Evolutionary conservation across 345 rosid species (phyloP).

Genomic region (Trapa incisa): DNA sequence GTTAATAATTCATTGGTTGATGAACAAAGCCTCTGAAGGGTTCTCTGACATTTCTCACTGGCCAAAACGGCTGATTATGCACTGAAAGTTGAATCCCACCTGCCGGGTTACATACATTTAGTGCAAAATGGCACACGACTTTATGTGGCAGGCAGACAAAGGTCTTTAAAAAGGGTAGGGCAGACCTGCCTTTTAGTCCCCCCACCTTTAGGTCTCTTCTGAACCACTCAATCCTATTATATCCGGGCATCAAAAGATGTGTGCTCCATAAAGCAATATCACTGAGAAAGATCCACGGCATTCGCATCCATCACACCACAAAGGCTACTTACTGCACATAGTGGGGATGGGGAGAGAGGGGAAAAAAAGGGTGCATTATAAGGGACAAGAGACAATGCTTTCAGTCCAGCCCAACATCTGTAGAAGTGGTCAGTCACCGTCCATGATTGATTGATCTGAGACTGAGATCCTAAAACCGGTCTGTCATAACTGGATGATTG

Average conservation of each 20-base stretch:
- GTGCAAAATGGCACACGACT: background rate
- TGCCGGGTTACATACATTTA: background rate
- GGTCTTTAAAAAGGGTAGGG: background rate
- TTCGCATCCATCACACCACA: background rate
- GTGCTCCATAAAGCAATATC: background rate
- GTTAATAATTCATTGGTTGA: no score
- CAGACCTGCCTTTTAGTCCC: background rate
- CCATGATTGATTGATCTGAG: no score
- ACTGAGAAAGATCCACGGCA: background rate
- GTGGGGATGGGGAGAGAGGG: background rate
- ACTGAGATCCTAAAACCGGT: no score
- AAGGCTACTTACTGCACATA: background rate
- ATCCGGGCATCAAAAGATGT: background rate
- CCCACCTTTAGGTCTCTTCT: slow-evolving; percentile 1
- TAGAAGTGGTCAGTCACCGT: no score
- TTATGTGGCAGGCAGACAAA: background rate
- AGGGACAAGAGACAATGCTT: background rate
- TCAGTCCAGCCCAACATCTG: no score
- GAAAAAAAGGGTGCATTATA: no score
- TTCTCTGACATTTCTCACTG: no score
- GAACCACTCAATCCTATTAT: background rate
- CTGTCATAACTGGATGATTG: no score
- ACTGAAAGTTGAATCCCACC: background rate
- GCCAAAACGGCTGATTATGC: no score
- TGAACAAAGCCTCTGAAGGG: no score